Conservation (phyloP, 805 yeast genomes). For the Candida dajiaensis region DNA sequence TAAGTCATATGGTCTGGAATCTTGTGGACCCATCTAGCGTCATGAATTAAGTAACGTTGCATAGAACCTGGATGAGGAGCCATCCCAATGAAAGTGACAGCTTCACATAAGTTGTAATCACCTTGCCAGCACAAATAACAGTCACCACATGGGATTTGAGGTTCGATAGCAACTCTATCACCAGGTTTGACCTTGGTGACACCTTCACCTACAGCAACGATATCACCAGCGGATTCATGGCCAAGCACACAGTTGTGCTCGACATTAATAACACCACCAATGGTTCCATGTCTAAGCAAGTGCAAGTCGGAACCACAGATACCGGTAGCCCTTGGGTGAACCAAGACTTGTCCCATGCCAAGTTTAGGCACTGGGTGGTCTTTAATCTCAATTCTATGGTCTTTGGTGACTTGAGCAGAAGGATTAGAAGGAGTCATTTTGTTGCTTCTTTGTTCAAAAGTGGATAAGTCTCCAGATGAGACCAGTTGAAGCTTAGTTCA, state of each 20-base stretch:
- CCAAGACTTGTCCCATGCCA: constrained; percentile 11
- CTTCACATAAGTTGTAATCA: constrained; percentile 35
- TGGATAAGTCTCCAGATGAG: no score
- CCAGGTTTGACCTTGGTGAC: constrained; percentile 41
- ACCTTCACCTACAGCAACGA: constrained; percentile 42
- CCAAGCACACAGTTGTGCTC: constrained; percentile 34
- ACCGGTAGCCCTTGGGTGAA: constrained; percentile 48
- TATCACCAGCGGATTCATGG: constrained; percentile 42
- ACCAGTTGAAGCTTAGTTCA: no score
- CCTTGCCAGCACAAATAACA: constrained; percentile 35
- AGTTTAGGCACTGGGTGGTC: constrained; percentile 13
- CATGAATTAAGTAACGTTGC: constrained; percentile 31
- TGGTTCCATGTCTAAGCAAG: constrained; percentile 59
- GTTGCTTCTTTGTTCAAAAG: no score
- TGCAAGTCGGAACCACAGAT: constrained; percentile 75
- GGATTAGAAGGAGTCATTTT: constrained; percentile 11
- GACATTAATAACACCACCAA: constrained; percentile 39
- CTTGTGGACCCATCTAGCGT: constrained; percentile 29
- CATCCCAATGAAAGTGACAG: constrained; percentile 33
- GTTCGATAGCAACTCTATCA: constrained; percentile 46
- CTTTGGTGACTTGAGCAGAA: constrained; percentile 18
- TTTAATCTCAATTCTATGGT: constrained; percentile 16
- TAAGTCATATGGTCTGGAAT: constrained; percentile 38
- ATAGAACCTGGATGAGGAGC: constrained; percentile 34
- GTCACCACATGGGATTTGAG: constrained; percentile 46